phyloP scores from a whole-genome alignment of 768 basidiomycete genomes.

The Boletellus sp. region DNA sequence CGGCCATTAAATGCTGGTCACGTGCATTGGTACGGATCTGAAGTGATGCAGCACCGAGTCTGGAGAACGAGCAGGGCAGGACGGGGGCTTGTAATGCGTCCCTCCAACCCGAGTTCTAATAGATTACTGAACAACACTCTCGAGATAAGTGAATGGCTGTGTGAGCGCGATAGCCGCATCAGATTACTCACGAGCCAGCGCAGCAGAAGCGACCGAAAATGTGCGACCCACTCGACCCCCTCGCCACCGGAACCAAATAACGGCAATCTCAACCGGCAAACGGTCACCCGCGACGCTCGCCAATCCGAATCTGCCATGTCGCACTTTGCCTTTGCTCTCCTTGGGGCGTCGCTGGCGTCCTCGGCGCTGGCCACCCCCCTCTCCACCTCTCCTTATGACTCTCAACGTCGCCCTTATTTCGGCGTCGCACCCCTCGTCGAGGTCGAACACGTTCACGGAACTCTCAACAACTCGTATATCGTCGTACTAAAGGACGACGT shows the following conservation, averaged over 20 bases:
- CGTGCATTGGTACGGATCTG: background rate
- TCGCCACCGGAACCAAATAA: constrained; percentile 30
- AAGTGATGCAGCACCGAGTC: no score
- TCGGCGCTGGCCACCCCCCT: constrained; percentile 39
- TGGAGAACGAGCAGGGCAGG: no score
- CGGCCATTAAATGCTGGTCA: constrained; percentile 1
- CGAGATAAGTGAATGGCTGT: no score
- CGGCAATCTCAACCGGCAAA: constrained; percentile 17
- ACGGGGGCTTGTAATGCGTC: no score
- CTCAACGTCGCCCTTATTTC: constrained; percentile 42
- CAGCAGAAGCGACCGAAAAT: background rate
- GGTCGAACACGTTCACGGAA: constrained; percentile 61
- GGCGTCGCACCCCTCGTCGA: constrained; percentile 58
- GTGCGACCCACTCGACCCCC: background rate
- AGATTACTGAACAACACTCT: no score
- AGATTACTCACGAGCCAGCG: no score
- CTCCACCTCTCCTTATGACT: constrained; percentile 38
- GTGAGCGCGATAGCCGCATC: no score
- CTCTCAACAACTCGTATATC: constrained; percentile 91
- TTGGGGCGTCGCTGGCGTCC: constrained; percentile 39
- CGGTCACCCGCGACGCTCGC: constrained; percentile 11
- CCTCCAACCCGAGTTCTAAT: no score
- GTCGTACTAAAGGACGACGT: constrained; percentile 79
- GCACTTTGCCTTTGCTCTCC: constrained; percentile 31
- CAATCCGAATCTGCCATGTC: constrained; percentile 33